phyloP scores from a whole-genome alignment of 2,329 filamentous ascomycete species.

The Penicillium sp. region DNA sequence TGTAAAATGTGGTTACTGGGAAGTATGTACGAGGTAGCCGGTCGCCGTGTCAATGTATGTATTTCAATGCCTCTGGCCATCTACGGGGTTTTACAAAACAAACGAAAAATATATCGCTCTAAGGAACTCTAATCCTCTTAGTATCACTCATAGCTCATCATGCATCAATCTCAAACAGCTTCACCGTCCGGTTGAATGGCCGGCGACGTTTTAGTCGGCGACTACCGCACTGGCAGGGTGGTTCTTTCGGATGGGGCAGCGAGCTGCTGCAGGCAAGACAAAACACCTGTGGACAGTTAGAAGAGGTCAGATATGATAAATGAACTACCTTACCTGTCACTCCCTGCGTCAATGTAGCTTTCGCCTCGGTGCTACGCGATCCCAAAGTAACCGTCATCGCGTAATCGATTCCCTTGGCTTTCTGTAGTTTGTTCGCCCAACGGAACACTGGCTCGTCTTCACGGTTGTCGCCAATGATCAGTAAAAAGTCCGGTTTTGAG shows the following conservation, averaged over 20 bases:
- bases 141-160: not conserved
- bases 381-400: constrained; percentile 86
- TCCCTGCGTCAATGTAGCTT: constrained; percentile 81
- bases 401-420: constrained; percentile 59
- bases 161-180: not conserved
- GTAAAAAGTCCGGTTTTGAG: constrained; percentile 70
- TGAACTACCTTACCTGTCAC: constrained; percentile 69
- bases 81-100: not conserved
- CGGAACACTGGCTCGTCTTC: constrained; percentile 93
- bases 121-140: not conserved
- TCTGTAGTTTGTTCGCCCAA: constrained; percentile 79
- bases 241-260: constrained; percentile 27
- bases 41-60: not conserved
- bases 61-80: not conserved
- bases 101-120: not conserved
- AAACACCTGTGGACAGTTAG: constrained; percentile 42
- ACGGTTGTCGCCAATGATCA: constrained; percentile 85
- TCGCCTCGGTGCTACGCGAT: constrained; percentile 82
- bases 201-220: not conserved
- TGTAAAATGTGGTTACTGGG: not conserved
- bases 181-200: not conserved
- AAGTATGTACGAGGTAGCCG: not conserved
- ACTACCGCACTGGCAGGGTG: constrained; percentile 19
- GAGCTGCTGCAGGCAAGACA: constrained; percentile 55
- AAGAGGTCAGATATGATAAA: constrained; percentile 7